These are phyloP conservation scores for Calocera viscosa DNA, from an alignment of 768 basidiomycete species.

Conservation along the genomic window DNA sequence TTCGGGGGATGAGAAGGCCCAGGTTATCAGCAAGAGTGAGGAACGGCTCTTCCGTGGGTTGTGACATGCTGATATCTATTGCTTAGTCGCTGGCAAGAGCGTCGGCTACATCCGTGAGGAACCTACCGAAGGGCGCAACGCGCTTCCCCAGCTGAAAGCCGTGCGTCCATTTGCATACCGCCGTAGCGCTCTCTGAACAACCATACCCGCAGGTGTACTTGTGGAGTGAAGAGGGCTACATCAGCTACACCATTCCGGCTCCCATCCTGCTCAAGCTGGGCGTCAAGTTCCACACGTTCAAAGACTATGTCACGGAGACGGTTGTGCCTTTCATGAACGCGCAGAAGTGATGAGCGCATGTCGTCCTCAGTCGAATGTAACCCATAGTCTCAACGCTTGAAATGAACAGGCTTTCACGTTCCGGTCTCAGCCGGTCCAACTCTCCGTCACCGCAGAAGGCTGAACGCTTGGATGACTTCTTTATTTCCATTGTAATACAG, in stretches of 20 bases:
- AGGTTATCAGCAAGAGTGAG: slow-evolving; percentile 13
- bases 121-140: neutral
- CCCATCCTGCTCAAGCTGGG: neutral
- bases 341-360: neutral
- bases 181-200: neutral
- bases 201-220: neutral
- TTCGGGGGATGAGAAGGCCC: slow-evolving; percentile 5
- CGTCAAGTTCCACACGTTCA: neutral
- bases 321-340: neutral
- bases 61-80: neutral
- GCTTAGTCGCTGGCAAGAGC: neutral
- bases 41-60: neutral
- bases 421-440: no score
- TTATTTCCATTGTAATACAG: neutral
- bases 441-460: no score
- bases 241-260: neutral
- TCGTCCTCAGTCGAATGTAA: neutral
- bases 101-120: neutral
- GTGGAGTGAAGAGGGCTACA: neutral
- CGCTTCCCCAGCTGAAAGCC: neutral
- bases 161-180: neutral
- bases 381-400: neutral
- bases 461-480: no score
- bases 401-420: neutral
- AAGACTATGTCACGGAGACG: neutral